These are phyloP conservation scores for Plasmodium ovale DNA, from an alignment of 169 alveolate genomes.

Conservation along the genomic window DNA sequence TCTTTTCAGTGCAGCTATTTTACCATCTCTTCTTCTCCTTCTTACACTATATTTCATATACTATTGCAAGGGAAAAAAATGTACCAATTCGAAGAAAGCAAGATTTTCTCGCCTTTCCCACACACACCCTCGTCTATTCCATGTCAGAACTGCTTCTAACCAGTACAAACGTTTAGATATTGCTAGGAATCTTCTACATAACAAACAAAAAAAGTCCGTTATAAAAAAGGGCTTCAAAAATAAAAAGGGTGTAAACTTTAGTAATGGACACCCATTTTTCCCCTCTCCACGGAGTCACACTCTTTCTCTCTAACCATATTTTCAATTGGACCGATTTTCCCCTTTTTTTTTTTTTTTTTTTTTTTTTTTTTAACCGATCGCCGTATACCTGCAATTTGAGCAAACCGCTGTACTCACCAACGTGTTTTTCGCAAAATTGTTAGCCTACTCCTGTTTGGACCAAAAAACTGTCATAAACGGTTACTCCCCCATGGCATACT, in stretches of 20 bases:
- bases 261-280: too few species aligned
- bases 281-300: too few species aligned
- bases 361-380: too few species aligned
- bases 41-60: constrained; percentile 7
- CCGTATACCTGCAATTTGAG: not conserved
- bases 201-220: not conserved
- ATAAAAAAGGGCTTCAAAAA: not conserved
- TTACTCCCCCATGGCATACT: too few species aligned
- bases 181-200: too few species aligned
- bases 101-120: constrained; percentile 9
- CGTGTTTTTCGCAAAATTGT: too few species aligned
- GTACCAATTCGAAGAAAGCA: not conserved
- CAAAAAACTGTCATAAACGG: too few species aligned
- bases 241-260: not conserved
- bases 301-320: too few species aligned
- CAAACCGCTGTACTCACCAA: too few species aligned
- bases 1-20: constrained; percentile 41
- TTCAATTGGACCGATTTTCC: too few species aligned
- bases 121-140: constrained; percentile 33
- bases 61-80: constrained; percentile 21
- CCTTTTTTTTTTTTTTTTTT: too few species aligned
- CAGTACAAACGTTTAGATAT: constrained; percentile 19
- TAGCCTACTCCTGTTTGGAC: too few species aligned
- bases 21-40: constrained; percentile 65
- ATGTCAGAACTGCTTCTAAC: constrained; percentile 56